These are phyloP conservation scores for Pisolithus sp. DNA, from an alignment of 768 basidiomycete species.

Conservation along the genomic window DNA sequence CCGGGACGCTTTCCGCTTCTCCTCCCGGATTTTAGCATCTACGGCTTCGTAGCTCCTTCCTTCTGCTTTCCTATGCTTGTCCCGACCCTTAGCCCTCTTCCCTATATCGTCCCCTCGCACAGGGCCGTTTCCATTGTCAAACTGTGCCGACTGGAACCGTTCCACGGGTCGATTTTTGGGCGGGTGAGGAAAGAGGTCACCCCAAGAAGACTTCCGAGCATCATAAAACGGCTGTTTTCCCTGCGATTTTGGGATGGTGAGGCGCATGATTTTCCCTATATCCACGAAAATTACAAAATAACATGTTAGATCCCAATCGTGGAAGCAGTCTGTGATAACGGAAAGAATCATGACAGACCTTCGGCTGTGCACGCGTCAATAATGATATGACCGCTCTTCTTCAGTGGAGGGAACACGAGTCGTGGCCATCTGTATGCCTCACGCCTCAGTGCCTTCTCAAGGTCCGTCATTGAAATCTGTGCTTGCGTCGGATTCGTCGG, in stretches of 20 bases:
- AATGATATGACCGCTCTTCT: slow-evolving; percentile 86
- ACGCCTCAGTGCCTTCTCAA: slow-evolving; percentile 51
- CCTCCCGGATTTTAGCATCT: slow-evolving; percentile 32
- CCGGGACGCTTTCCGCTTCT: slow-evolving; percentile 23
- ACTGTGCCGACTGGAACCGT: slow-evolving; percentile 40
- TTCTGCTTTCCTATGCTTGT: slow-evolving; percentile 13
- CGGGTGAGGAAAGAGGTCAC: slow-evolving; percentile 89
- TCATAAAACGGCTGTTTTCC: slow-evolving; percentile 96
- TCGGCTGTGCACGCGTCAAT: slow-evolving; percentile 81
- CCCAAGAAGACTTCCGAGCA: slow-evolving; percentile 90
- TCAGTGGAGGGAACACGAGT: slow-evolving; percentile 86
- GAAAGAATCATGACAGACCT: slow-evolving; percentile 40
- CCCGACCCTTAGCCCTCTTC: slow-evolving; percentile 34
- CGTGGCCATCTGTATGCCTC: slow-evolving; percentile 90
- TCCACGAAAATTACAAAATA: not conserved
- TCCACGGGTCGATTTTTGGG: slow-evolving; percentile 74
- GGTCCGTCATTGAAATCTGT: slow-evolving; percentile 26
- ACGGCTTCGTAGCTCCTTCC: slow-evolving; percentile 23
- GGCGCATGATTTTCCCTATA: slow-evolving; percentile 82
- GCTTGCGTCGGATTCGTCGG: slow-evolving; percentile 4
- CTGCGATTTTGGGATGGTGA: slow-evolving; percentile 89
- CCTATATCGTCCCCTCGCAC: slow-evolving; percentile 51
- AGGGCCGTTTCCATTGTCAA: slow-evolving; percentile 24
- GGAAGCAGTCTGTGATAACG: slow-evolving; percentile 1
- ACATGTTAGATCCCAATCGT: slow-evolving; percentile 2